phyloP scores from a whole-genome alignment of 164 flowering plant genomes.

The Stephania cephalantha region DNA sequence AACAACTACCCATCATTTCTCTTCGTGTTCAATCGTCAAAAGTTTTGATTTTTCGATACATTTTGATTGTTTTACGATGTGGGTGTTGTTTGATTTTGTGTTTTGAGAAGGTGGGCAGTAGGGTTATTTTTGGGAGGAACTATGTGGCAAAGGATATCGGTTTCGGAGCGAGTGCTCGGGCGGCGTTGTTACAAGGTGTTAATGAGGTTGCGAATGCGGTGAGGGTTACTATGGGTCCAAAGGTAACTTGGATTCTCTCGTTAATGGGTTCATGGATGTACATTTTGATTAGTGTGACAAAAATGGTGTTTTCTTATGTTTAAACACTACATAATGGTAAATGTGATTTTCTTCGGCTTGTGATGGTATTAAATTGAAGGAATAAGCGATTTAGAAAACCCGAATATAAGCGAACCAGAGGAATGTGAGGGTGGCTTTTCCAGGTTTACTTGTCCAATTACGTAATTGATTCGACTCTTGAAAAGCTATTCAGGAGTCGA shows the following conservation, averaged over 20 bases:
- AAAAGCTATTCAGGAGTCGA: no score
- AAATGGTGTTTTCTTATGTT: no score
- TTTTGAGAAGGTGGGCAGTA: conserved; percentile 31
- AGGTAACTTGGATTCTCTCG: conserved; percentile 26
- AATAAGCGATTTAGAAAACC: background rate
- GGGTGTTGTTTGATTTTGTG: background rate
- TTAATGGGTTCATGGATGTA: background rate
- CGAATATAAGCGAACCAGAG: background rate
- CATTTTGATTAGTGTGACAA: no score
- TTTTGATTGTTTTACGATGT: background rate
- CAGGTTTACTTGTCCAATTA: no score
- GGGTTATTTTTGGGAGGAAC: conserved; percentile 37
- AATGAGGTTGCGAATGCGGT: conserved; percentile 80
- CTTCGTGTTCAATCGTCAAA: background rate
- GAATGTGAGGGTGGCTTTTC: no score
- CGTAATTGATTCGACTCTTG: no score
- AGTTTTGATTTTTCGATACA: background rate
- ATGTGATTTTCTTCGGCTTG: no score
- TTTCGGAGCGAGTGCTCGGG: conserved; percentile 71
- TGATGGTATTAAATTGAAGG: no score
- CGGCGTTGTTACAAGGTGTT: conserved; percentile 80
- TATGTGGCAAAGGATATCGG: conserved; percentile 69
- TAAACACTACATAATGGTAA: no score
- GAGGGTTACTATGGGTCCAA: conserved; percentile 89
- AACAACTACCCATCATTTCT: background rate